Base-by-base conservation (phyloP, 331 rosid species). In the Malus hybrid region DNA sequence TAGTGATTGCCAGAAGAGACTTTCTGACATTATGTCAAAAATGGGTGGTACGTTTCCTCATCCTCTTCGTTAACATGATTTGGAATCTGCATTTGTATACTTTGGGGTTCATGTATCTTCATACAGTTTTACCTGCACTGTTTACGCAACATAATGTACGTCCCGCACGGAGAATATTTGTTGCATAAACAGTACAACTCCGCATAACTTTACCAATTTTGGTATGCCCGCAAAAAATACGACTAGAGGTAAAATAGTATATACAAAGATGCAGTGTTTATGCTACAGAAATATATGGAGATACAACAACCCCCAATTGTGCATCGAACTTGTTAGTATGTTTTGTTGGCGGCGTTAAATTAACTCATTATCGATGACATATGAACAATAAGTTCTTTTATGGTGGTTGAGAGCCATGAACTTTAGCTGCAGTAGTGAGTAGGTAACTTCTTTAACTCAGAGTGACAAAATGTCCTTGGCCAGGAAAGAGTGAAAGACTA, bases 1-100 rank as follows among this genome's bases (percentile, higher is more conserved):
- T 59, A 73, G 83, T 5, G 78, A 80, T 36, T 93, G 96, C 70
- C 93, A 89, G 68, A 87, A 86, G 83, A 89, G 93, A 82, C 81
- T 91, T 2, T 80, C 92, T 31, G 90, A 87, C 14, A 82, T 93
- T n/a, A 90, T 93, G 71, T 66, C 90, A 22, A 89, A 83, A 84
- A 83, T 93, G 91, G 85, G 82, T 24, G 91, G 97, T 93, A 73
- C 54, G 80, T 48, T 44, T 80, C 67, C 67, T 59, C 64, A 10
- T 11, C 42, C 33, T 1, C 13, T 42, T 10, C 68, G 4, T 67
- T 66, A 5, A 65, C 3, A 36, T 67, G 71, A 5, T 65, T 56
- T 50, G 7, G 28, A 36, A 18, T 10, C 5, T 10, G 70, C 7
- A 4, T 39, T 65, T 32, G 2, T 34, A 9, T 6, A 44, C 4